These are phyloP conservation scores for Globisporangium ultimum DNA, from an alignment of 352 stramenopile species.

Conservation along the genomic window DNA sequence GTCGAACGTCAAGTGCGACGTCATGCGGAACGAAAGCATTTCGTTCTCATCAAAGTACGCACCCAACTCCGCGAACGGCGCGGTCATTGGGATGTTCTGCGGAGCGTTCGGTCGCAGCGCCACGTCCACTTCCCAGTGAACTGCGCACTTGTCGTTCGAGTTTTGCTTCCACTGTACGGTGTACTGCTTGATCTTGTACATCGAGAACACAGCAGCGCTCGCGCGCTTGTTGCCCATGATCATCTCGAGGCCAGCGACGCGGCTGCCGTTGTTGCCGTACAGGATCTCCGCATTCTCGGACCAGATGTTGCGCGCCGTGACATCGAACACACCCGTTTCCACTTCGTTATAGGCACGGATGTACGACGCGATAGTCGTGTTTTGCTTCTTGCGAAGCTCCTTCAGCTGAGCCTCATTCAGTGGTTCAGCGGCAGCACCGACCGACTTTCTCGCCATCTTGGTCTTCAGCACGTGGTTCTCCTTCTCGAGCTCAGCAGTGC, in stretches of 20 bases:
- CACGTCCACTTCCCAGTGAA: conserved; percentile 74
- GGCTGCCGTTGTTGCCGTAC: conserved; percentile 45
- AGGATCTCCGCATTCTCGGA: conserved; percentile 63
- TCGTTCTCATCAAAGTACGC: conserved; percentile 44
- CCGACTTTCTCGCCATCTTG: conserved; percentile 64
- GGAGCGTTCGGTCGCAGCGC: conserved; percentile 43
- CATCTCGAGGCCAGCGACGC: conserved; percentile 44
- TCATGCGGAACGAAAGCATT: conserved; percentile 65
- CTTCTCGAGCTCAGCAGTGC: conserved; percentile 79
- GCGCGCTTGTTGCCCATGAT: conserved; percentile 69
- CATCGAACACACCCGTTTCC: conserved; percentile 49
- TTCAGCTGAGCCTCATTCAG: conserved; percentile 60
- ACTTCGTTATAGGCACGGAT: conserved; percentile 71
- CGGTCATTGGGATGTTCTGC: conserved; percentile 53
- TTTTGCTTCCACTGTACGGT: conserved; percentile 71
- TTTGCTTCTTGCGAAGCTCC: conserved; percentile 80
- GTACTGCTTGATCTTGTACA: conserved; percentile 85
- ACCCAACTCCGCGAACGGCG: conserved; percentile 61
- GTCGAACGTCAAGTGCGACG: conserved; percentile 79
- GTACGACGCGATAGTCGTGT: conserved; percentile 68
- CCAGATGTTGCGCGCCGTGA: conserved; percentile 53
- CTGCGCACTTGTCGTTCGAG: conserved; percentile 65
- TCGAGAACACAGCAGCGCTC: conserved; percentile 55
- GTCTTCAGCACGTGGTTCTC: conserved; percentile 72
- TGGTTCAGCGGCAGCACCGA: conserved; percentile 34